A percentile compares a stretch with the other conserved stretches of the same genome.
Evolutionary conservation across 805 yeast genomes (phyloP).

Genomic region (Candida golubevii): DNA sequence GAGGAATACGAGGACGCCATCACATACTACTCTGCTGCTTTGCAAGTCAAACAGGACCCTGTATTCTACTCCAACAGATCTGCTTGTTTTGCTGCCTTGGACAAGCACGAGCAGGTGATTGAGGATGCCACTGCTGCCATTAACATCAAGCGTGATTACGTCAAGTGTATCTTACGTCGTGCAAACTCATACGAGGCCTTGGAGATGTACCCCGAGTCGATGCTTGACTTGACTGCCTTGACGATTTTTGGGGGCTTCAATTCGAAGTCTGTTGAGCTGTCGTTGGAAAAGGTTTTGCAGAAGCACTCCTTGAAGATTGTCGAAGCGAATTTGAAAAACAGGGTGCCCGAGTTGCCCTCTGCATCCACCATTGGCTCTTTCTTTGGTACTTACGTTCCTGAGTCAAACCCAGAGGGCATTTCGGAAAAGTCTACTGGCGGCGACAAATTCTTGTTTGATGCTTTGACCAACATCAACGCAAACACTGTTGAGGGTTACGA

Average conservation of each 20-base stretch:
- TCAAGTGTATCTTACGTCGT: constrained; percentile 89
- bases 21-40: constrained; percentile 73
- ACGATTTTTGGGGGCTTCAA: constrained; percentile 81
- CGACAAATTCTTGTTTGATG: constrained; percentile 62
- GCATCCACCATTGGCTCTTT: constrained; percentile 81
- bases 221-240: constrained; percentile 86
- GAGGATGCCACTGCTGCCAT: constrained; percentile 86
- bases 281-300: constrained; percentile 82
- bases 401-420: constrained; percentile 46
- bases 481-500: constrained; percentile 58
- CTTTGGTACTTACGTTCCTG: constrained; percentile 76
- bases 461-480: constrained; percentile 49
- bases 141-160: constrained; percentile 80
- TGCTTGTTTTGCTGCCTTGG: constrained; percentile 85
- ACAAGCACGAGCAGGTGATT: constrained; percentile 77
- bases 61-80: constrained; percentile 93
- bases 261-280: constrained; percentile 70
- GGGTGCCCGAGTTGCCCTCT: constrained; percentile 64
- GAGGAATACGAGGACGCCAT: constrained; percentile 75
- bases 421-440: constrained; percentile 54
- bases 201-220: constrained; percentile 75
- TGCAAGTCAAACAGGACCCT: constrained; percentile 73
- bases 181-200: constrained; percentile 86
- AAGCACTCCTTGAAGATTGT: constrained; percentile 73
- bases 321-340: constrained; percentile 51